Evolutionary conservation across 2,329 filamentous ascomycete genomes (phyloP).

Genomic region (Monosporascus sp.): DNA sequence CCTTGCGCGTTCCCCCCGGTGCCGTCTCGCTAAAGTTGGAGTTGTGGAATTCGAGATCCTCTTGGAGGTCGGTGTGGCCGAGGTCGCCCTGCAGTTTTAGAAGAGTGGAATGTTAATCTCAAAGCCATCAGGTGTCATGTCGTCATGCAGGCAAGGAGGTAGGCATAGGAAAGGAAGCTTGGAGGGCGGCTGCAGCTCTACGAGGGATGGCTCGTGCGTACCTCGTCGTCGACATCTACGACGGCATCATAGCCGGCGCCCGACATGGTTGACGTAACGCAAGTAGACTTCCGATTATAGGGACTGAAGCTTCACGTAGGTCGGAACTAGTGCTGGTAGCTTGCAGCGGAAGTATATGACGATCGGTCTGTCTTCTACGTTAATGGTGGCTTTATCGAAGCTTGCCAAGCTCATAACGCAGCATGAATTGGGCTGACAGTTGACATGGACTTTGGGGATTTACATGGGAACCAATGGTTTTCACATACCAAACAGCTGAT

Average conservation of each 20-base stretch:
- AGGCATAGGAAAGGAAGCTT: conserved; percentile 4
- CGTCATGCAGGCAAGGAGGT: background rate
- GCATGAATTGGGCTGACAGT: too few relatives aligned
- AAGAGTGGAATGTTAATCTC: conserved; percentile 7
- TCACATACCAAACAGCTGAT: too few relatives aligned
- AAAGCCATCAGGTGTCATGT: background rate
- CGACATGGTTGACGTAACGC: conserved; percentile 51
- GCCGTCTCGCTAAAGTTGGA: conserved; percentile 70
- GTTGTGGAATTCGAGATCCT: conserved; percentile 98
- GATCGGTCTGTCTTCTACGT: too few relatives aligned
- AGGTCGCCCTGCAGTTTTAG: conserved; percentile 69
- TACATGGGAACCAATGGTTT: too few relatives aligned
- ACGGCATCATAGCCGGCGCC: conserved; percentile 94
- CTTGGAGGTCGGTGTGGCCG: conserved; percentile 95
- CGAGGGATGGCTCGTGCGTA: conserved; percentile 33
- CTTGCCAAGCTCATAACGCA: too few relatives aligned
- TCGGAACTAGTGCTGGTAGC: background rate
- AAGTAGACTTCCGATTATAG: conserved; percentile 3
- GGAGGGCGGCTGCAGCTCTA: background rate
- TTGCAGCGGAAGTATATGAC: too few relatives aligned
- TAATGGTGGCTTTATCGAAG: too few relatives aligned
- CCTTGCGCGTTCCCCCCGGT: conserved; percentile 44
- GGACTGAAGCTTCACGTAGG: conserved; percentile 1
- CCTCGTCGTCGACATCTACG: conserved; percentile 95
- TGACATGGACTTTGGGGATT: too few relatives aligned